Evolutionary conservation across 2,329 filamentous ascomycete species (phyloP).

Genomic region (Calonectria pauciramosa): DNA sequence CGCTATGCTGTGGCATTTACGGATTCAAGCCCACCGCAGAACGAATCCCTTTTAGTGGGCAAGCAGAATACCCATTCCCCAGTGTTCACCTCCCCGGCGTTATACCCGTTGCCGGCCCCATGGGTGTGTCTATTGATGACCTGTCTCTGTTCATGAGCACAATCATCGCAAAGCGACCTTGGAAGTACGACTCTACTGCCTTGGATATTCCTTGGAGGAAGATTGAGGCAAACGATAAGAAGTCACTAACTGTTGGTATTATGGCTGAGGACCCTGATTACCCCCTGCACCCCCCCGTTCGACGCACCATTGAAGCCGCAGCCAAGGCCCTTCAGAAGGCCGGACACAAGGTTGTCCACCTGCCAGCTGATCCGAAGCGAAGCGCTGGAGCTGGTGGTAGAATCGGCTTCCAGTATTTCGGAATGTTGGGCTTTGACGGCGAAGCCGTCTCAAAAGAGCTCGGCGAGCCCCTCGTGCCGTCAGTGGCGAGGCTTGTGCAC

Average conservation of each 20-base stretch:
- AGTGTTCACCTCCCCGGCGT: conserved; percentile 44
- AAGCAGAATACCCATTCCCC: conserved; percentile 38
- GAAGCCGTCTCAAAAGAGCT: conserved; percentile 32
- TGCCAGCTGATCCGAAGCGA: conserved; percentile 42
- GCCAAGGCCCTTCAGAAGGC: conserved; percentile 53
- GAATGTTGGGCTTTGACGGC: conserved; percentile 26
- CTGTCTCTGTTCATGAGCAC: conserved; percentile 50
- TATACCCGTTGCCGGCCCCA: conserved; percentile 56
- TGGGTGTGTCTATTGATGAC: conserved; percentile 54
- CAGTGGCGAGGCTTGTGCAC: conserved; percentile 34
- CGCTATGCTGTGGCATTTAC: conserved; percentile 68
- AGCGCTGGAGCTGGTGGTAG: conserved; percentile 31
- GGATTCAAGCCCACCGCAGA: conserved; percentile 69
- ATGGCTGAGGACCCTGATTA: conserved; percentile 61
- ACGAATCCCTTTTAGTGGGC: conserved; percentile 61
- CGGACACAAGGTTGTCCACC: conserved; percentile 59
- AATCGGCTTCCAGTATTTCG: conserved; percentile 40
- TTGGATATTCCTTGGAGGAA: conserved; percentile 61
- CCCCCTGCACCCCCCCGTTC: conserved; percentile 65
- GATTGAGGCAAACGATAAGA: conserved; percentile 34
- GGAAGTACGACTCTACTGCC: conserved; percentile 58
- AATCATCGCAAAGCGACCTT: conserved; percentile 56
- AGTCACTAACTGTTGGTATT: conserved; percentile 61
- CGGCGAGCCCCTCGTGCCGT: conserved; percentile 36
- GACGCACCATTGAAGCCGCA: conserved; percentile 58